phyloP scores from a whole-genome alignment of 441 rosid species.

The Populus trichocarpa region DNA sequence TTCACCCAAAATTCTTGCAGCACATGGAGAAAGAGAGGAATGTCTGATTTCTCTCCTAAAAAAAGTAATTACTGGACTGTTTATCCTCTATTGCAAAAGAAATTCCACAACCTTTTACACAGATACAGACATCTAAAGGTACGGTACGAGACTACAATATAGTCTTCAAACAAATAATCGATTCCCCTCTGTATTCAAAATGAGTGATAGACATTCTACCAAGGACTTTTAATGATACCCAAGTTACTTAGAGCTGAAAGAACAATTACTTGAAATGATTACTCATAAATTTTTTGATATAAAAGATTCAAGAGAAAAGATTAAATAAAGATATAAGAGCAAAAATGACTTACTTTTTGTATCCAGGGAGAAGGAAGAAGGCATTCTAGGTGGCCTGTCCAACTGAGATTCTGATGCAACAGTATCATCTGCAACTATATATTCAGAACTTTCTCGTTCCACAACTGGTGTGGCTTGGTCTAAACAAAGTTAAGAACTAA shows the following conservation, averaged over 20 bases:
- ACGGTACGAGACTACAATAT: background rate
- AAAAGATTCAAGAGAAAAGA: background rate
- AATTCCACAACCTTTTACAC: background rate
- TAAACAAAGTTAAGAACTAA: constrained; percentile 41
- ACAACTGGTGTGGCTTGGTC: constrained; percentile 38
- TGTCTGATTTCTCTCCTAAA: background rate
- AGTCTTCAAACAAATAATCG: background rate
- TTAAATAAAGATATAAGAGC: background rate
- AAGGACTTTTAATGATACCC: background rate
- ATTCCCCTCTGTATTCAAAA: background rate
- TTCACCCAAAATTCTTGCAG: background rate
- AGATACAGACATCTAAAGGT: background rate
- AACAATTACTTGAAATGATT: background rate
- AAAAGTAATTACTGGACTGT: background rate
- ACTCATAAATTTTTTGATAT: background rate
- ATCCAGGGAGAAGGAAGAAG: constrained; percentile 33
- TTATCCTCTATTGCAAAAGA: background rate
- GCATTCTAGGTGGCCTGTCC: constrained; percentile 20
- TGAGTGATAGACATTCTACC: background rate
- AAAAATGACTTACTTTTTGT: constrained; percentile 35
- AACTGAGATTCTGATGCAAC: constrained; percentile 24
- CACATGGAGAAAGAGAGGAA: background rate
- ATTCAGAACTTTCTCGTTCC: constrained; percentile 32
- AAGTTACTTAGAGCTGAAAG: background rate
- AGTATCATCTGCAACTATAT: constrained; percentile 28